These are phyloP conservation scores for Schizochytrium sp. DNA, from an alignment of 108 stramenopile genomes.

Conservation along the genomic window DNA sequence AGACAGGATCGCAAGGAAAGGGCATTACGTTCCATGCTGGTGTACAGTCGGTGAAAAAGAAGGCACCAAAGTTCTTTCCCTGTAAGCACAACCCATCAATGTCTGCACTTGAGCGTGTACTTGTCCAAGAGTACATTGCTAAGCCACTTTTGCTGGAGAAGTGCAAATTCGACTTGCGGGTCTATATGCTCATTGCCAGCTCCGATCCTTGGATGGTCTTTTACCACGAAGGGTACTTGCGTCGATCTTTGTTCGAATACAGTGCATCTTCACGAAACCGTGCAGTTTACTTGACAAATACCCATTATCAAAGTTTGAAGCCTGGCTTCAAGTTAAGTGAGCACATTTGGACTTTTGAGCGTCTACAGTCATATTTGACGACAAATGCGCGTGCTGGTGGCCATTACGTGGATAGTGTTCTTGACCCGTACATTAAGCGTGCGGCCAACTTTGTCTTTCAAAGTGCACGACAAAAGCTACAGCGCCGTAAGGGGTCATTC, in stretches of 20 bases:
- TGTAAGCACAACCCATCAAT: conserved; percentile 57
- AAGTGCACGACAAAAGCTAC: conserved; percentile 37
- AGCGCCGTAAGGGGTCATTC: conserved; percentile 54
- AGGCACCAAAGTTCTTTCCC: conserved; percentile 13
- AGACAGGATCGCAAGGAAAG: conserved; percentile 54
- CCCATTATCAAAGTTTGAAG: conserved; percentile 21
- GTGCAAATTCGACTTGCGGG: conserved; percentile 55
- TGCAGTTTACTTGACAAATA: conserved; percentile 55
- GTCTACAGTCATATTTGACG: conserved; percentile 30
- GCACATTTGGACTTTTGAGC: conserved; percentile 61
- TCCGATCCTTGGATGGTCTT: conserved; percentile 61
- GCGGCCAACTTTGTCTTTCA: conserved; percentile 60
- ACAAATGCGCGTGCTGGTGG: conserved; percentile 9
- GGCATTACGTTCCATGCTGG: conserved; percentile 51
- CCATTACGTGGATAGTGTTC: conserved; percentile 57
- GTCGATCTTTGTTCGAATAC: conserved; percentile 54
- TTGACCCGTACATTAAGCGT: conserved; percentile 59
- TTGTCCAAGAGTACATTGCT: conserved; percentile 61
- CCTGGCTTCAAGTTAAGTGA: conserved; percentile 52
- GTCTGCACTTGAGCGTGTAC: conserved; percentile 42
- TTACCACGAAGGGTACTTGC: conserved; percentile 35
- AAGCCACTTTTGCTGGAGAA: conserved; percentile 37
- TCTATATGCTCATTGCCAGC: conserved; percentile 58
- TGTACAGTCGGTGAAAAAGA: conserved; percentile 2
- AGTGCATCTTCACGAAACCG: conserved; percentile 52